Base-by-base conservation (phyloP, 805 yeast genomes). In the Wickerhamomyces bovis region DNA sequence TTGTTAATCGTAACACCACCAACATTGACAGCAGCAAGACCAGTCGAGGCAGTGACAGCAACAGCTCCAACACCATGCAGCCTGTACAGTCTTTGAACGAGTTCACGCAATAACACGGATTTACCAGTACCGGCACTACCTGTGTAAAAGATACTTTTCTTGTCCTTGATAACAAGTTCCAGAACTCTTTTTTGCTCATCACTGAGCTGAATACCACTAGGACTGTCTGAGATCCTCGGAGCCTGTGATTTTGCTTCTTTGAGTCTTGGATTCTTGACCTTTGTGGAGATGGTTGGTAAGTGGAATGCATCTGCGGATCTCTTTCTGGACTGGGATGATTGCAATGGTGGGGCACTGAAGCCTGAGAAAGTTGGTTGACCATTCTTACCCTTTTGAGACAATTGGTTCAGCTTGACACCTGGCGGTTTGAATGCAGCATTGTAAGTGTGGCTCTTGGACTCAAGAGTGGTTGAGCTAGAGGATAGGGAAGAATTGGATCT, bases 31-130 rank as follows among this genome's bases (percentile, higher is more conserved):
- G 97, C 99, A 0, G 99, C 99, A 51, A 94, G 69, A 1, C 99
- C 99, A 0, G 99, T 94, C 0, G 97, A 86, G 0, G 99, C 99
- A 0, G 98, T 89, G 4, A 94, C 80, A 0, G 95, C 96, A 4
- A 94, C 87, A 0, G 70, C 64, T 12, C 70, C 69, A 2, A 63
- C 58, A 3, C 71, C 69, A 60, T 78, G 72, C 39, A 73, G 67
- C 1, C 55, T 50, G 18, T 65, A 64, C 43, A 89, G 65, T 23
- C 73, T 71, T 18, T 67, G 60, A 19, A 94, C 89, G 23, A 94
- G 68, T 36, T 81, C 79, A 43, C 80, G 66, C 22, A 86, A 63
- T 6, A 86, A 74, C 19, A 80, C 81, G 2, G 95, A 85, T 61
- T 86, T 86, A 67, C 95, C 95, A 1, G 95, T 86, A 65, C 95